Conservation (phyloP, 805 yeast genomes). For the Spencermartinsiella europaea region DNA sequence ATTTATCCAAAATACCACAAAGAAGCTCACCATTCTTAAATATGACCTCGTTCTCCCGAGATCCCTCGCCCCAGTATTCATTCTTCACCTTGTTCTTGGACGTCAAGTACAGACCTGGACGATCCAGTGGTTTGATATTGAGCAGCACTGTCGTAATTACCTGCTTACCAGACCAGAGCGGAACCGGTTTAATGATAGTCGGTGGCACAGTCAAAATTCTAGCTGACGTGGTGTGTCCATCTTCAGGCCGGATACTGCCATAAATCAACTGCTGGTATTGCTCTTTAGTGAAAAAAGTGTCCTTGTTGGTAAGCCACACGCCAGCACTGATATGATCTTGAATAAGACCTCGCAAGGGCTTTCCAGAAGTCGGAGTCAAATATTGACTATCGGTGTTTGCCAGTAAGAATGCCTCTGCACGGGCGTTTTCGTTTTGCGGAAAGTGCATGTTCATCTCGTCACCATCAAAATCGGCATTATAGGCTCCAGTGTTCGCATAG, state of each 20-base stretch:
- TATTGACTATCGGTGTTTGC: conserved; percentile 98
- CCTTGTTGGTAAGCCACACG: conserved; percentile 95
- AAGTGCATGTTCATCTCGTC: conserved; percentile 99
- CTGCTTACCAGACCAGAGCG: conserved; percentile 98
- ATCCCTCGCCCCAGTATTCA: conserved; percentile 89
- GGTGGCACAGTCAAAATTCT: conserved; percentile 81
- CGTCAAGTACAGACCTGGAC: conserved; percentile 85
- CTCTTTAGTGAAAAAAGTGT: conserved; percentile 84
- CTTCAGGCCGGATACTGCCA: conserved; percentile 94
- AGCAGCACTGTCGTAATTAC: conserved; percentile 85
- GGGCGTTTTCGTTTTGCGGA: conserved; percentile 96
- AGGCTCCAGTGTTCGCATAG: conserved; percentile 98
- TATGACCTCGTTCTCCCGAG: conserved; percentile 79
- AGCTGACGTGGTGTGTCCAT: conserved; percentile 71
- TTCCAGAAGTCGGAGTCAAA: conserved; percentile 96
- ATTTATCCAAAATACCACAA: conserved; percentile 92
- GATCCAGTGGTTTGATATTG: conserved; percentile 77
- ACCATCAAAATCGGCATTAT: conserved; percentile 98
- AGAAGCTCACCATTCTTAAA: conserved; percentile 83
- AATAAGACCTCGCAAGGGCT: conserved; percentile 97
- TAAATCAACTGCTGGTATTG: conserved; percentile 89
- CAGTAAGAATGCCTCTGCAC: conserved; percentile 89
- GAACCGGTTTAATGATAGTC: conserved; percentile 76
- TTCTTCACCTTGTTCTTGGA: conserved; percentile 87
- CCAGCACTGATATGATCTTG: conserved; percentile 99